Evolutionary conservation across 2,329 filamentous ascomycete species (phyloP), one percentile per base, ranked within the genome.

Genomic region (Fusarium sp.): DNA sequence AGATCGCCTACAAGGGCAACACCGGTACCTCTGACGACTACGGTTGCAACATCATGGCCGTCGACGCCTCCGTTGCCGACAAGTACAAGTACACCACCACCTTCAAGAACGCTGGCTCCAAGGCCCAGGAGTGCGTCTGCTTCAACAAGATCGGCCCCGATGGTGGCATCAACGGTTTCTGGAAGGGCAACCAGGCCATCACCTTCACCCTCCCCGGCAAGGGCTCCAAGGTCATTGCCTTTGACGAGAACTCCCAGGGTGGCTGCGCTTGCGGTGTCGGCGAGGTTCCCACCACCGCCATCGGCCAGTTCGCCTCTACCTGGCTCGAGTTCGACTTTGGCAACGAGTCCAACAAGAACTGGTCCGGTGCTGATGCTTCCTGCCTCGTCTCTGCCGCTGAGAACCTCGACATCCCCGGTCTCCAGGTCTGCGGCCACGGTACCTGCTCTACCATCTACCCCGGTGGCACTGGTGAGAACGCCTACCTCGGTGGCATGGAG

Each of bases 91-190:
- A 88, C 83, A 80, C 81, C 22, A 70, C 82, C 69, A 80, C 80
- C 72, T 86, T 87, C 78, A 79, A 78, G 62, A 83, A 84, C 78
- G 83, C 81, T 60, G 79, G 81, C 61, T 78, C 65, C 71, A 60
- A 77, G 52, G 81, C 82, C 65, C 77, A 81, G 69, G 45, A 79
- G 50, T 88, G 87, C 78, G 76, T 77, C 38, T 86, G 84, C 83
- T 88, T 81, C 82, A 87, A 87, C 85, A 89, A 89, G 86, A 87
- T 88, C 63, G 87, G 87, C 52, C 78, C 81, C 15, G 74, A 82
- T 56, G 82, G 83, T 43, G 66, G 69, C 38, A 83, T 88, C 79
- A 82, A 87, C 77, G 87, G 87, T 73, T 87, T 87, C 83, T 89
- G 85, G 81, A 82, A 82, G 66, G 79, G 82, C 74, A 81, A 84